A percentile compares a stretch with the other conserved stretches of the same genome.
Evolutionary conservation across 176 grass and related monocot species (phyloP).

Genomic region (Rhynchospora tenuis): DNA sequence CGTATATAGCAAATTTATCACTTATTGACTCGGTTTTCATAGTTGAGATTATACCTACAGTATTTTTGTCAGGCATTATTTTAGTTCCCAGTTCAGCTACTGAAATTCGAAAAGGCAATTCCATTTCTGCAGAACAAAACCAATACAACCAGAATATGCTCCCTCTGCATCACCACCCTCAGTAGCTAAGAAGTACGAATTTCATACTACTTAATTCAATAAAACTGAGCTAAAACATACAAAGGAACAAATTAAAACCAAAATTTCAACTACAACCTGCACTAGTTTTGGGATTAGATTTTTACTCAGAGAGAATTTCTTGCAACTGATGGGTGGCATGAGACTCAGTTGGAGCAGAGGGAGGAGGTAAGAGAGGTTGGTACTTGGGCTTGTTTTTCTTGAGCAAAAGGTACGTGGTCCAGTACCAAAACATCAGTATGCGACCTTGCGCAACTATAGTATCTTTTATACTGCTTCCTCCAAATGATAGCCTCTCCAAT

Average conservation of each 20-base stretch:
- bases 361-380: conserved; percentile 55
- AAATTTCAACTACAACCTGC: background rate
- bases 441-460: conserved; percentile 65
- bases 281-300: background rate
- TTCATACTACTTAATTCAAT: background rate
- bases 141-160: background rate
- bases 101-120: background rate
- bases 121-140: background rate
- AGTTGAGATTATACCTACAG: background rate
- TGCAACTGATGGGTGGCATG: background rate
- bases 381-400: conserved; percentile 89
- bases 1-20: background rate
- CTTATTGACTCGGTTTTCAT: background rate
- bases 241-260: background rate
- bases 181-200: background rate
- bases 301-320: background rate
- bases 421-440: conserved; percentile 92
- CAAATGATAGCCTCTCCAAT: conserved; percentile 74
- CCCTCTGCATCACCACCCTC: background rate
- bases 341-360: conserved; percentile 7
- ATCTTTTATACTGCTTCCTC: conserved; percentile 54
- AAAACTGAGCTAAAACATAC: background rate
- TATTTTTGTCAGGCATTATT: background rate
- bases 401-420: conserved; percentile 78
- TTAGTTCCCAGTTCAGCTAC: background rate